Base-by-base conservation (phyloP, 352 stramenopile species). In the Thalassiosira ordinaria region DNA sequence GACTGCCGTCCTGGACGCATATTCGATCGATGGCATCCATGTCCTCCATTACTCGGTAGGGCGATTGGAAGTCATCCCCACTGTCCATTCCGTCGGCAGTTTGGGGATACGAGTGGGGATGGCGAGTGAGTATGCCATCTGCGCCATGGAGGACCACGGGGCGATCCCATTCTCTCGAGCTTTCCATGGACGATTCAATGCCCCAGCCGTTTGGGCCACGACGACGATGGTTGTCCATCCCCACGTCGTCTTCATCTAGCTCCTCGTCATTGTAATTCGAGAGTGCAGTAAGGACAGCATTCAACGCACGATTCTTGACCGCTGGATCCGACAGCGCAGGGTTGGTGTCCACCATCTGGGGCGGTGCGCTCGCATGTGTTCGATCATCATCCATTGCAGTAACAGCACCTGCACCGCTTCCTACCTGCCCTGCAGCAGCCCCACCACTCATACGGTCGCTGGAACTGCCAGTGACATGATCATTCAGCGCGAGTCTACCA, bases 221-320 rank as follows among this genome's bases (percentile, higher is more conserved):
- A 26, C 47, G 20, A 22, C n/a, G n/a, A 22, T 61, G 2, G 16
- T 66, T 41, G 33, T 8, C 11, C 14, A 4, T 16, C 22, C 51
- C 24, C 1, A 26, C 33, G n/a, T 57, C 51, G 24, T 82, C 49
- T 14, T 82, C 73, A 62, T 91, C 75, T 22, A 60, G 16, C 18
- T 83, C 74, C 39, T 78, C 68, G 9, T 80, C 56, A 27, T 66
- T 74, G 52, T 94, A 94, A 70, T 94, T 94, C 41, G 78, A 90
- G 9, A 94, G 64, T 7, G 86, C 84, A 26, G 77, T 85, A 0
- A 88, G 41, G 16, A 88, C 68, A 22, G 60, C 67, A 24, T 83
- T 80, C 2, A 88, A 49, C n/a, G 81, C 72, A 14, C 59, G 44
- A 51, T 67, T 67, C 39, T 67, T 56, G 1, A 67, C 41, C 16